Percentiles rank a stretch among this genome's conserved stretches.
These are phyloP conservation scores for Sistotremastrum niveocremeum DNA, from an alignment of 768 basidiomycete species.

Conservation along the genomic window DNA sequence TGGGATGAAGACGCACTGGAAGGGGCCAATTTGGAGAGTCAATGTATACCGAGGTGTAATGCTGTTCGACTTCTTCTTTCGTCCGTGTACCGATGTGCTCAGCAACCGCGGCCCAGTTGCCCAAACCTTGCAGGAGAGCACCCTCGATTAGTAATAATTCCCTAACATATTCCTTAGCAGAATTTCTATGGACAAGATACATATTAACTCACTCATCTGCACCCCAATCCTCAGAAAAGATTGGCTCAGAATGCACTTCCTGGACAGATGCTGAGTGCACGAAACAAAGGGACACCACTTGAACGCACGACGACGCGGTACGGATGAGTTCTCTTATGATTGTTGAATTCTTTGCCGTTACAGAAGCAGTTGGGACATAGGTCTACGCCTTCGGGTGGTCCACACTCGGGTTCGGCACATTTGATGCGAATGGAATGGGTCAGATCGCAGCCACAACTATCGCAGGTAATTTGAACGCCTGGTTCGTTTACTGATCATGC, in stretches of 20 bases:
- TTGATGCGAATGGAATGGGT: constrained; percentile 96
- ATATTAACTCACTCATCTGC: constrained; percentile 72
- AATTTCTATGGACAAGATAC: not conserved
- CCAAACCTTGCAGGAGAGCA: constrained; percentile 73
- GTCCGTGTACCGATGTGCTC: constrained; percentile 91
- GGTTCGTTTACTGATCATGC: constrained; percentile 45
- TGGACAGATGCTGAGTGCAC: constrained; percentile 16
- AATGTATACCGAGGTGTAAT: constrained; percentile 75
- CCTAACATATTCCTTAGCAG: constrained; percentile 26
- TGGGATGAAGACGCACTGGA: constrained; percentile 39
- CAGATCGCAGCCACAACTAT: constrained; percentile 72
- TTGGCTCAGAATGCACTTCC: constrained; percentile 95
- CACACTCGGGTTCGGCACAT: constrained; percentile 75
- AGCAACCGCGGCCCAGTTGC: constrained; percentile 94
- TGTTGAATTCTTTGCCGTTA: constrained; percentile 75
- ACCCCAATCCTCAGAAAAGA: constrained; percentile 92
- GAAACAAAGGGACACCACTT: not conserved
- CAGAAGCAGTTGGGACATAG: constrained; percentile 90
- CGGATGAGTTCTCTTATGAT: constrained; percentile 73
- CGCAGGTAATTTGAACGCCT: constrained; percentile 73
- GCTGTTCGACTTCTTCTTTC: constrained; percentile 84
- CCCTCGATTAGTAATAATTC: constrained; percentile 86
- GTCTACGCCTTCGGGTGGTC: constrained; percentile 71
- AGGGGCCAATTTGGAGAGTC: constrained; percentile 67
- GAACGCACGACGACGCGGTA: constrained; percentile 79